Conservation (phyloP, 2,329 filamentous ascomycete genomes). For the Fusarium paranaense region DNA sequence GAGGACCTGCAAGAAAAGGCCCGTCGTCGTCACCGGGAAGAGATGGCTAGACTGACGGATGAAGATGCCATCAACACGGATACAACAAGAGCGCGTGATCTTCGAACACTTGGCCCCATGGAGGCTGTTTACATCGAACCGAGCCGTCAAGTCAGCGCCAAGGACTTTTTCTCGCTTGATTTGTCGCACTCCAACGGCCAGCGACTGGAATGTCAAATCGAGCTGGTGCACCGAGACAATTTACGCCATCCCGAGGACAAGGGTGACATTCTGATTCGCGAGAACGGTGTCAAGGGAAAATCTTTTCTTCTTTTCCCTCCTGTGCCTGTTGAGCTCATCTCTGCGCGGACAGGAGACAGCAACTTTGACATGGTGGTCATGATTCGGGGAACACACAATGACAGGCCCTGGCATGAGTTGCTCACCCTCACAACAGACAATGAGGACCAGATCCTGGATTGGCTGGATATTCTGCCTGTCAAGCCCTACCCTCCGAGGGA, state of each 20-base stretch:
- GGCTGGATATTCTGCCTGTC: slow-evolving; percentile 81
- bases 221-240: slow-evolving; percentile 87
- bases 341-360: slow-evolving; percentile 80
- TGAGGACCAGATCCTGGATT: slow-evolving; percentile 83
- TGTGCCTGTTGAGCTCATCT: slow-evolving; percentile 77
- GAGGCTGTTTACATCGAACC: slow-evolving; percentile 78
- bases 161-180: slow-evolving; percentile 90
- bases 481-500: slow-evolving; percentile 61
- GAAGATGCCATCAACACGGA: slow-evolving; percentile 89
- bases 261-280: slow-evolving; percentile 92
- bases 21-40: slow-evolving; percentile 72
- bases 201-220: slow-evolving; percentile 87
- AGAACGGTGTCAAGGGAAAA: slow-evolving; percentile 80
- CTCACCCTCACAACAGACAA: slow-evolving; percentile 81
- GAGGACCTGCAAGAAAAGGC: slow-evolving; percentile 81
- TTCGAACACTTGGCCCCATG: slow-evolving; percentile 79
- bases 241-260: slow-evolving; percentile 71
- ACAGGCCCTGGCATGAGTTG: slow-evolving; percentile 84
- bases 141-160: slow-evolving; percentile 84
- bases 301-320: slow-evolving; percentile 93
- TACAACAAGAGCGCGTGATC: slow-evolving; percentile 81
- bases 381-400: slow-evolving; percentile 77
- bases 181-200: slow-evolving; percentile 91
- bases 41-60: slow-evolving; percentile 80
- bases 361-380: slow-evolving; percentile 84